Conservation (phyloP, 306 rosid species). For the Dryas alaskensis region DNA sequence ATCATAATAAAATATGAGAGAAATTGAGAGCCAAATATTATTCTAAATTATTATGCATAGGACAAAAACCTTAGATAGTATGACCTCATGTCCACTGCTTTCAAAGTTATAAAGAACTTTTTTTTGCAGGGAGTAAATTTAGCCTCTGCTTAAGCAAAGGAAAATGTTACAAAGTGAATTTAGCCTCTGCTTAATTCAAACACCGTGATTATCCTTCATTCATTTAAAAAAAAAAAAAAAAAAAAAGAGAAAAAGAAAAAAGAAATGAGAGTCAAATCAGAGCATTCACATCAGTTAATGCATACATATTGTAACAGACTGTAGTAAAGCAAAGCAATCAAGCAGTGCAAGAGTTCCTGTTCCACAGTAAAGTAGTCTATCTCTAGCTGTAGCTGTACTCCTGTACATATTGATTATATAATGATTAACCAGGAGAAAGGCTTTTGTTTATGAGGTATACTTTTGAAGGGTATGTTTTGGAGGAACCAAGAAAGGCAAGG, state of each 20-base stretch:
- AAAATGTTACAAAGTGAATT: background rate
- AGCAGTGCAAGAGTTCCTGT: background rate
- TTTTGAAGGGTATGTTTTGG: background rate
- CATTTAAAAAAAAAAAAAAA: background rate
- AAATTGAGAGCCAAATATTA: background rate
- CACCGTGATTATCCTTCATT: background rate
- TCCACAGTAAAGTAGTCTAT: background rate
- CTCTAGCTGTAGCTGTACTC: background rate
- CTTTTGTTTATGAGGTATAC: slow-evolving; percentile 2
- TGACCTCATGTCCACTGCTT: background rate
- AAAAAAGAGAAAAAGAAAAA: background rate
- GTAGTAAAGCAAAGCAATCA: slow-evolving; percentile 7
- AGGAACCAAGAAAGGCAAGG: slow-evolving; percentile 5
- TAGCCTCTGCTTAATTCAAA: background rate
- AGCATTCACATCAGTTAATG: background rate
- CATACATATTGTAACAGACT: background rate
- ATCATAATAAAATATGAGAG: slow-evolving; percentile 5
- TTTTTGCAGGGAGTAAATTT: background rate
- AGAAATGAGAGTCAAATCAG: background rate
- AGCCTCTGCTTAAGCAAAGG: background rate
- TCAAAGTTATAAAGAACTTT: background rate
- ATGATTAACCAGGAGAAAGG: slow-evolving; percentile 6
- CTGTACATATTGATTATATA: background rate
- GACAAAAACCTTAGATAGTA: background rate
- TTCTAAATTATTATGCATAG: background rate